These are phyloP conservation scores for Aspergillus novoparasiticus DNA, from an alignment of 2,329 filamentous ascomycete species.

Conservation along the genomic window DNA sequence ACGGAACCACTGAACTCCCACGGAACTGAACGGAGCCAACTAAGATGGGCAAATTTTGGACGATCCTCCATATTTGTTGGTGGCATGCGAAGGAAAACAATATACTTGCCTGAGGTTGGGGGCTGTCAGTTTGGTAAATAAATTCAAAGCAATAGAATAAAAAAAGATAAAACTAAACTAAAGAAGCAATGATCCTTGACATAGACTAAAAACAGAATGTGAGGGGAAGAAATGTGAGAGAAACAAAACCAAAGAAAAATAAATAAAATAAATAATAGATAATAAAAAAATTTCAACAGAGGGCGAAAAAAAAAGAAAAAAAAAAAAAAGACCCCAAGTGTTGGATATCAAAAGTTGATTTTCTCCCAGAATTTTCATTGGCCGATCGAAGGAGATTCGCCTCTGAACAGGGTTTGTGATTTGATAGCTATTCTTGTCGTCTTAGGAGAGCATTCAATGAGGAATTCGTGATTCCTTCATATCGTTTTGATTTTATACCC, in stretches of 20 bases:
- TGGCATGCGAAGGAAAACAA: neutral
- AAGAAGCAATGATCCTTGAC: neutral
- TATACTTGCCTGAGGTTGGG: neutral
- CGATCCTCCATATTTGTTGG: neutral
- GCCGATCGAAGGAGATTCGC: constrained; percentile 1
- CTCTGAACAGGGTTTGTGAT: constrained; percentile 5
- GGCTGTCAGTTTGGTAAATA: neutral
- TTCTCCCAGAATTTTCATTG: constrained; percentile 8
- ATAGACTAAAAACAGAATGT: neutral
- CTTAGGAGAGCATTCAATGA: neutral
- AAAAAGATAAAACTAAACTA: neutral
- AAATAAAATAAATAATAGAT: neutral
- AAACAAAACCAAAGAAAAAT: neutral
- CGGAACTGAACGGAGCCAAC: constrained; percentile 14
- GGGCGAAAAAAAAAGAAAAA: neutral
- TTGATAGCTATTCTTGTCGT: constrained; percentile 1
- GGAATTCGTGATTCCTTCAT: neutral
- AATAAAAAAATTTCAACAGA: neutral
- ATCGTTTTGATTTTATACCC: neutral
- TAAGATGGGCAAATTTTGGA: constrained; percentile 3
- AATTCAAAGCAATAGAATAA: neutral
- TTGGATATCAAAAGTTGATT: constrained; percentile 1
- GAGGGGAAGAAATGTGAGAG: neutral
- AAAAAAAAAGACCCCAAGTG: neutral
- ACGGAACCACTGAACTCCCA: constrained; percentile 14